phyloP scores from a whole-genome alignment of 1,139 yeast species.

The Magnusiomyces paraingens region DNA sequence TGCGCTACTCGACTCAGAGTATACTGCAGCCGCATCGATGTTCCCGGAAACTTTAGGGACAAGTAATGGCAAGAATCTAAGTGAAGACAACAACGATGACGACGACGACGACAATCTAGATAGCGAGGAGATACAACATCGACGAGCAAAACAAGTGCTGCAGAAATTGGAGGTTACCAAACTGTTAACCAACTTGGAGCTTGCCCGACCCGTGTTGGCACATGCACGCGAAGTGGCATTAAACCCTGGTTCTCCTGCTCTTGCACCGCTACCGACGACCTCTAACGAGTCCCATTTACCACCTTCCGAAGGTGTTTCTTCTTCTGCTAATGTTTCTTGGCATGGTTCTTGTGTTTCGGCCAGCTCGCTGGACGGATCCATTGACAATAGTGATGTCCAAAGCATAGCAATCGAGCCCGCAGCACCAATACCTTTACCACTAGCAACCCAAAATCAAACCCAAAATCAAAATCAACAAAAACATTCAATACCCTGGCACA shows the following conservation, averaged over 20 bases:
- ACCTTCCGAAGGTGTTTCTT: no score
- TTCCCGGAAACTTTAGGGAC: not conserved
- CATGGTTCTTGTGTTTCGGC: no score
- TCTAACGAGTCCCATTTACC: no score
- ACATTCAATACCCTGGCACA: no score
- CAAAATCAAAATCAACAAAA: no score
- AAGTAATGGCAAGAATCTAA: not conserved
- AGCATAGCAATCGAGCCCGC: no score
- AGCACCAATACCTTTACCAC: no score
- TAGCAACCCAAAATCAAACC: no score
- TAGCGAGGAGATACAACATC: not conserved
- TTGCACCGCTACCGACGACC: not conserved
- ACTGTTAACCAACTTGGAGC: conserved; percentile 3
- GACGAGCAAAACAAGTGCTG: not conserved
- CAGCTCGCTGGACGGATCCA: no score
- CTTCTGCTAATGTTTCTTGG: no score
- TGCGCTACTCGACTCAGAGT: not conserved
- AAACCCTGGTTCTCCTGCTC: not conserved
- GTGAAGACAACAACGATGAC: not conserved
- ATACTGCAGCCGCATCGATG: not conserved
- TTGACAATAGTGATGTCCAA: no score
- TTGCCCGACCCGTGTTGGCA: not conserved
- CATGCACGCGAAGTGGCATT: not conserved
- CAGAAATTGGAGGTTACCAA: conserved; percentile 6
- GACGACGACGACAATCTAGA: not conserved